Percentiles rank a stretch among this genome's conserved stretches.
phyloP scores from a whole-genome alignment of 345 rosid genomes.

The Brassica cretica region DNA sequence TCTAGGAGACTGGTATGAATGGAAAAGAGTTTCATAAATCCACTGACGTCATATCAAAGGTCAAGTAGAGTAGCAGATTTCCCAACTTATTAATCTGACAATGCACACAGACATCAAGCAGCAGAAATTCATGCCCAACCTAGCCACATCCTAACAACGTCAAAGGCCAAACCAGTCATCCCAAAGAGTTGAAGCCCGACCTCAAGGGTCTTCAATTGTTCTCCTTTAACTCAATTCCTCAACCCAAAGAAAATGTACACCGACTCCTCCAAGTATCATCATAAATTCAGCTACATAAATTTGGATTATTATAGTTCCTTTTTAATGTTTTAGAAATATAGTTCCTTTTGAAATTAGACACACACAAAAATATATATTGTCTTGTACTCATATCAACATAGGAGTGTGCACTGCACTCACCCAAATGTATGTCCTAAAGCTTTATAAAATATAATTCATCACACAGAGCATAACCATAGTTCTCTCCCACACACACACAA shows the following conservation, averaged over 20 bases:
- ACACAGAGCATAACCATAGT: too few species aligned
- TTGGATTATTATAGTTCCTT: neutral
- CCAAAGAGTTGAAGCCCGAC: neutral
- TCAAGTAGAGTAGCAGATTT: neutral
- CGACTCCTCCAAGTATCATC: neutral
- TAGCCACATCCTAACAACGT: neutral
- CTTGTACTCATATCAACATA: too few species aligned
- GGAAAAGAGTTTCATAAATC: neutral
- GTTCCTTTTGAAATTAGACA: too few species aligned
- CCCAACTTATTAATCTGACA: neutral
- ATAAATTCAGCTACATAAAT: constrained; percentile 1
- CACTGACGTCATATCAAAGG: constrained; percentile 1
- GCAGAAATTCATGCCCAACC: neutral
- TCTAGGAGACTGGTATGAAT: constrained; percentile 6
- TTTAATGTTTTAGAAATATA: too few species aligned
- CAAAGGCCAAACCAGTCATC: neutral
- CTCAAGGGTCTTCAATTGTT: neutral
- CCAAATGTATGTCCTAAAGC: too few species aligned
- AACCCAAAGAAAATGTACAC: neutral
- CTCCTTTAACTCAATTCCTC: neutral
- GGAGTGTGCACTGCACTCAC: too few species aligned
- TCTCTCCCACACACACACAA: too few species aligned
- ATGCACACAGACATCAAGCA: neutral
- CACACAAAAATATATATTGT: too few species aligned
- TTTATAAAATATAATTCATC: too few species aligned